Base-by-base conservation (phyloP, 2,329 filamentous ascomycete species). In the Thermothelomyces thermophilus region DNA sequence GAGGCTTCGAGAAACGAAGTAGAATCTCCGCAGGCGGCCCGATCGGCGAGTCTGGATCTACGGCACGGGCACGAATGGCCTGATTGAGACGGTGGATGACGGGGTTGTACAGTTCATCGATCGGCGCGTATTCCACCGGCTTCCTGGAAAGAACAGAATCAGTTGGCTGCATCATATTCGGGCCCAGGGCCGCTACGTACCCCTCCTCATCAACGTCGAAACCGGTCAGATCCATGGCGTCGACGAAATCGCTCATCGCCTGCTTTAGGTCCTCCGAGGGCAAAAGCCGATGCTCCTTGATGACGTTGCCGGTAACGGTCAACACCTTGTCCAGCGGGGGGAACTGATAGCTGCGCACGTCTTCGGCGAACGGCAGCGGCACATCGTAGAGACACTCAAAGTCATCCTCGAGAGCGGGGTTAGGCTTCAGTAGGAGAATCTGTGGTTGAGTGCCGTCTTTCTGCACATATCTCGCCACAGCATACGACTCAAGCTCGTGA, bases 321-420 rank as follows among this genome's bases (percentile, higher is more conserved):
- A 95, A 71, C 24, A 97, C 85, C 54, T 81, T 86, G 64, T 95
- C 90, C 10, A 98, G 71, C 0, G 91, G 88, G 5, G 93, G 90
- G 58, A 98, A 98, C 51, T 83, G 85, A 65, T 96, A 97, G n/a
- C 77, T 77, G 31, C 93, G 81, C 41, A 96, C 75, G 63, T 98
- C 93, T 70, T 98, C 93, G 2, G 89, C 84, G 62, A 96, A 98
- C 0, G 93, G 93, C 5, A 97, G 73, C 31, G 93, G 89, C 1
- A 94, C 78, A 63, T 98, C 93, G 55, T 95, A 83, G 2, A 98
- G 74, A 59, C 87, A 91, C 65, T 96, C 90, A 56, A 87, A 81
- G 22, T 87, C 83, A 2, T 77, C 73, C 54, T 94, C 87, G 52
- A 95, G 47, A 11, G 54, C 58, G 82, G 17, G 81, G 78, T 60